Base-by-base conservation (phyloP, 2,329 filamentous ascomycete genomes). In the Calonectria montana region DNA sequence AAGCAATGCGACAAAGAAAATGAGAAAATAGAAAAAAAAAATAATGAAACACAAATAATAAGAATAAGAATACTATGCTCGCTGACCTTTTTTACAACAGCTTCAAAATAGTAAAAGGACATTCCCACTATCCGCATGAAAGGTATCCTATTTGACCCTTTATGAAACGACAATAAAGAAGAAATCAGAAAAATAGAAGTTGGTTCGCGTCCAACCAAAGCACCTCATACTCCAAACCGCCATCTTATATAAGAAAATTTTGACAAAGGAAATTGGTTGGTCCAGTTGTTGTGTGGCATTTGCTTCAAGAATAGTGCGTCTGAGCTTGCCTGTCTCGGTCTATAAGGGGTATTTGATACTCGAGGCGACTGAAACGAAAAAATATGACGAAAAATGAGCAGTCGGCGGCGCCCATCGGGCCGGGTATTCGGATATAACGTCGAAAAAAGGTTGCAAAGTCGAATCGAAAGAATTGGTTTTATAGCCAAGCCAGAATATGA, bases 321-420 rank as follows among this genome's bases (percentile, higher is more conserved):
- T 76, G 75, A 75, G 79, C 75, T 79, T 76, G 79, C 79, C 77
- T 79, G 80, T 79, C 75, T 79, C 77, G 79, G 79, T 83, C 82
- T 83, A 83, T 83, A 80, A 72, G 77, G 80, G 82, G 81, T 83
- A 83, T 83, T 83, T 80, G 76, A 80, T 82, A 80, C 78, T 79
- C 77, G 67, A 75, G 70, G 75, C 75, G 79, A 78, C 69, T 72
- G 70, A 75, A 75, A 78, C 74, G 65, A 78, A 75, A 59, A 77
- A 76, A 73, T 75, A 73, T 68, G 77, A 70, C 71, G 75, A 73
- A 76, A 67, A 71, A 76, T 75, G 73, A 75, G 73, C 73, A 78
- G 70, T 73, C 68, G 45, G 73, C 72, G 72, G 73, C 76, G 64
- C 74, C 67, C 64, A 65, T 75, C 70, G 62, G 68, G 73, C 76